Base-by-base conservation (phyloP, 2,329 filamentous ascomycete species). In the Verticillium nonalfalfae region DNA sequence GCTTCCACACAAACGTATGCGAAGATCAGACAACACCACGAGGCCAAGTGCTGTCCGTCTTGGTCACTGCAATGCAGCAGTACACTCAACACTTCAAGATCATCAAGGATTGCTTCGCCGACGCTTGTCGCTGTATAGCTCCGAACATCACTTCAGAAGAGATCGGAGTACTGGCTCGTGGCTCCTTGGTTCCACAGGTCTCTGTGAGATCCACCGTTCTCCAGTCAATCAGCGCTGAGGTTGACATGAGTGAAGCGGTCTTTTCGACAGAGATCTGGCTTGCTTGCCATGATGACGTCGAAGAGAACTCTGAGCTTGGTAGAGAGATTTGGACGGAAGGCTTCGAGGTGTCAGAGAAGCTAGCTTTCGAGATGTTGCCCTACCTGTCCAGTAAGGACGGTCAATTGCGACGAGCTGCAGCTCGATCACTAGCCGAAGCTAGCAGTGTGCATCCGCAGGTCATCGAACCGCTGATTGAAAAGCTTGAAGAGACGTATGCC, bases 11-110 rank as follows among this genome's bases (percentile, higher is more conserved):
- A 1, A 87, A 89, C 69, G 84, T 88, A 34, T 96, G 89, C 71
- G 82, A 85, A 35, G 90, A 97, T 68, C 80, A 85, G 59, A 84
- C 87, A 36, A 83, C 97, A 33, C 93, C 94, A 35, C 87, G 95
- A 9, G 82, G 85, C 59, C 85, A 93, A 62, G 81, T 97, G 40
- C 75, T 98, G 4, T 79, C 84, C 2, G 81, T 84, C 3, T 79
- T 99, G 40, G 88, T 97, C 61, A 81, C 80, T 55, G 89, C 93
- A 1, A 96, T 99, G 90, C 91, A 96, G 72, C 84, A 78, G 63
- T 97, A 96, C 73, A 89, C 87, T 55, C 93, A 96, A 70, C 95
- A 99, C 75, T 97, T 97, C 79, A 97, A 97, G 75, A 80, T 93
- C 62, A 87, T 97, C 76, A 97, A 94, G 73, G 95, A 99, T 74